phyloP scores from a whole-genome alignment of 306 rosid genomes.

The Quercus variabilis region DNA sequence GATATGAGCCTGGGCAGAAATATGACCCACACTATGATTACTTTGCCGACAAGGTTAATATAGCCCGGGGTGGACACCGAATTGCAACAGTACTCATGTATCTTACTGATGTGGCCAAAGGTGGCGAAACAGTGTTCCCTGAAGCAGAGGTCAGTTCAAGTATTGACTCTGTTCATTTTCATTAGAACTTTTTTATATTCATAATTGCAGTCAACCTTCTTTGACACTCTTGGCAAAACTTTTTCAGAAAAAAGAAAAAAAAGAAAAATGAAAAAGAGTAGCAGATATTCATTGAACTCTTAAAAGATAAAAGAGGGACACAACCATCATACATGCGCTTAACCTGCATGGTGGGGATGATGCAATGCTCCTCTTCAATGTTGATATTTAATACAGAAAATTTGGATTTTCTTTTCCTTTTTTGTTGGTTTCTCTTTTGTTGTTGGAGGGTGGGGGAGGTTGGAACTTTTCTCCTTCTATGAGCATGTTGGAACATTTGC shows the following conservation, averaged over 20 bases:
- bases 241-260: not conserved
- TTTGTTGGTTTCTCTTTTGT: not conserved
- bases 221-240: constrained; percentile 7
- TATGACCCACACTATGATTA: constrained; percentile 89
- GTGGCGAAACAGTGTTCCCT: constrained; percentile 99
- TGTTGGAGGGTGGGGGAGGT: too few species aligned
- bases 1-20: constrained; percentile 97
- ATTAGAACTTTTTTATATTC: not conserved
- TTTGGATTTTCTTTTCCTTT: not conserved
- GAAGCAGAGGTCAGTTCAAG: constrained; percentile 68
- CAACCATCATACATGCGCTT: not conserved
- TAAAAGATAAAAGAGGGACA: constrained; percentile 3
- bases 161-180: constrained; percentile 6
- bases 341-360: constrained; percentile 5
- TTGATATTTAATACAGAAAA: not conserved
- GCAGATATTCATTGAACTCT: not conserved
- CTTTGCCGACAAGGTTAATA: constrained; percentile 85
- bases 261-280: not conserved
- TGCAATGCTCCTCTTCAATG: not conserved
- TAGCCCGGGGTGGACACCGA: constrained; percentile 93
- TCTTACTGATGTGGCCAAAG: constrained; percentile 69
- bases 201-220: not conserved
- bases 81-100: constrained; percentile 91
- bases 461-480: not conserved
- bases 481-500: not conserved